Base-by-base conservation (phyloP, 768 basidiomycete species). In the Russula ochroleuca region DNA sequence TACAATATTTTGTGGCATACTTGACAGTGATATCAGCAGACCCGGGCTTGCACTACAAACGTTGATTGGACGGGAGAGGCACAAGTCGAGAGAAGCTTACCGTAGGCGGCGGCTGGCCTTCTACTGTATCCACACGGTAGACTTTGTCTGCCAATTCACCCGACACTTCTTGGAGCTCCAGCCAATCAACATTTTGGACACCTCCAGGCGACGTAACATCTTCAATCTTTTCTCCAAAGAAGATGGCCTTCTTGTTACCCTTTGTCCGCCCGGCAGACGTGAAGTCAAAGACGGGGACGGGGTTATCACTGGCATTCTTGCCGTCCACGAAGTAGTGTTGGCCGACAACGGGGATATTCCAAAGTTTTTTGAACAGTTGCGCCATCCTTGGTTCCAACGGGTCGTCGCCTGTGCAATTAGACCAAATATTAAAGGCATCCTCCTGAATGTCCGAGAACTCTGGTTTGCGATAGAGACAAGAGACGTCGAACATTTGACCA, bases 121-220 rank as follows among this genome's bases (percentile, higher is more conserved):
- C 51, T 10, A 9, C 17, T n/a, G 68, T 68, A 14, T 33, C 2
- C 2, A 68, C 59, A 17, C 68, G 53, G 49, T 61, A 68, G 25
- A 68, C 23, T 13, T 17, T 4, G 2, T 21, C 6, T 28, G 62
- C 62, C 8, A 67, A 50, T 7, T 43, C 1, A 13, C 68, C 68
- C 8, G 43, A 15, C 35, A 55, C 21, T 3, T 7, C 11, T 19
- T 52, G 51, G 21, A 68, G 52, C 19, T 28, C 28, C 31, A 68
- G 21, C 68, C 66, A 68, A 37, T 67, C 68, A 31, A 68, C 13
- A 33, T 68, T 49, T 53, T n/a, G 13, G 68, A n/a, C n/a, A n/a
- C n/a, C n/a, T n/a, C n/a, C n/a, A n/a, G n/a, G 66, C 7, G 68
- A 53, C 14, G 45, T 56, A 5, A 62, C 19, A 48, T 56, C 52